These are phyloP conservation scores for Areca catechu DNA, from an alignment of 176 grass and related monocot genomes.

Conservation along the genomic window DNA sequence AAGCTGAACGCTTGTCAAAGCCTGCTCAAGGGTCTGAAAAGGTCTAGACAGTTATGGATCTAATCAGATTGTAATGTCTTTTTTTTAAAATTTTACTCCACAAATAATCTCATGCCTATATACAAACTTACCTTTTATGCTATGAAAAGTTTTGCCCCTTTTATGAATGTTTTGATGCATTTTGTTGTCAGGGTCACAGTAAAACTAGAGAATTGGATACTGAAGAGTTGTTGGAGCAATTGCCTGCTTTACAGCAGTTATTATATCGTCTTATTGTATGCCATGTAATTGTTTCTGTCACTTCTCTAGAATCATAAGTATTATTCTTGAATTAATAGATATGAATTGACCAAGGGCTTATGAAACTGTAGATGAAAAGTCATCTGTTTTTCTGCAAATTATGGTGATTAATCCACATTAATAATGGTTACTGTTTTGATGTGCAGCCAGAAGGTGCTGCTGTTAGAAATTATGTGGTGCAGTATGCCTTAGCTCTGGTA, in stretches of 20 bases:
- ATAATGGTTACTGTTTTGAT: slow-evolving; percentile 14
- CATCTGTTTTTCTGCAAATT: too few species aligned
- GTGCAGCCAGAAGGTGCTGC: slow-evolving; percentile 80
- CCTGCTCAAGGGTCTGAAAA: slow-evolving; percentile 73
- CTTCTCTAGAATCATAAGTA: not conserved
- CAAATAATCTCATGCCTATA: too few species aligned
- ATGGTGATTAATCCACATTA: slow-evolving; percentile 2
- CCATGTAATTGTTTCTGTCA: slow-evolving; percentile 39
- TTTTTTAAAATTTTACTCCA: too few species aligned
- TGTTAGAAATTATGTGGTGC: slow-evolving; percentile 70
- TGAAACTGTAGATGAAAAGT: too few species aligned
- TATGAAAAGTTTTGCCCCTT: too few species aligned
- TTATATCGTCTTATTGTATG: slow-evolving; percentile 91
- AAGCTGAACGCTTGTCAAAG: slow-evolving; percentile 70
- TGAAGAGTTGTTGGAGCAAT: slow-evolving; percentile 73
- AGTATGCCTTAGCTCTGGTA: slow-evolving; percentile 85
- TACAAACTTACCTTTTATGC: too few species aligned
- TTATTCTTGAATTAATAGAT: not conserved
- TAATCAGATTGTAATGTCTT: not conserved
- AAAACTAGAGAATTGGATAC: slow-evolving; percentile 73
- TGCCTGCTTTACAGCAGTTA: slow-evolving; percentile 83
- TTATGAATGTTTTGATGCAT: not conserved
- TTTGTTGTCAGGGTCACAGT: slow-evolving; percentile 52
- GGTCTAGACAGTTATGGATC: slow-evolving; percentile 28
- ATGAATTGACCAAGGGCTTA: too few species aligned